Conservation (phyloP, 1,139 yeast genomes). For the Kluyveromyces marxianus region DNA sequence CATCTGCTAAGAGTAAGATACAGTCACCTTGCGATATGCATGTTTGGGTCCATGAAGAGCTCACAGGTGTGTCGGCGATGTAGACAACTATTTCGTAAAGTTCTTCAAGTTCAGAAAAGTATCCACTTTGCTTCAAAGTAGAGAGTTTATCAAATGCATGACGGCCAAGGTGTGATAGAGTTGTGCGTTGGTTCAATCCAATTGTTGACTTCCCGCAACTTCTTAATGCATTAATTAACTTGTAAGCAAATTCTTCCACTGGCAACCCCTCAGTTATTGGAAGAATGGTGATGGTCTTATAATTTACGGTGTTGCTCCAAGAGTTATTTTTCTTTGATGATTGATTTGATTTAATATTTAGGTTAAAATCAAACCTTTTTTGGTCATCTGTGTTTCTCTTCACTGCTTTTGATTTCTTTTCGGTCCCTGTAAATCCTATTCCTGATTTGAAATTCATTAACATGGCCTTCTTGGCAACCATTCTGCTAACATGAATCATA, state of each 20-base stretch:
- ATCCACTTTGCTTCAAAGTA: conserved; percentile 76
- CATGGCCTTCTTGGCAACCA: conserved; percentile 68
- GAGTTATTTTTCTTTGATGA: conserved; percentile 24
- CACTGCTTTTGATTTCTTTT: conserved; percentile 11
- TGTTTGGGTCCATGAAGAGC: conserved; percentile 84
- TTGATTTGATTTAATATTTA: conserved; percentile 16
- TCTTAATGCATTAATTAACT: conserved; percentile 60
- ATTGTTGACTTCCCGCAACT: conserved; percentile 68
- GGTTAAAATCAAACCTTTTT: conserved; percentile 18
- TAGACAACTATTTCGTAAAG: conserved; percentile 79
- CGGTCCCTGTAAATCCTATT: conserved; percentile 10
- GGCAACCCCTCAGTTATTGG: conserved; percentile 81
- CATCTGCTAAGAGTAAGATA: conserved; percentile 62
- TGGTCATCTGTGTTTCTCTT: conserved; percentile 6
- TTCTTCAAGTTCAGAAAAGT: conserved; percentile 87
- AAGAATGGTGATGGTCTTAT: conserved; percentile 75
- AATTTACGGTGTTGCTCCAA: conserved; percentile 33
- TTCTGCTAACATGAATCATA: conserved; percentile 81
- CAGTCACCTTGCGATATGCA: conserved; percentile 96
- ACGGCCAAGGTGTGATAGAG: conserved; percentile 74
- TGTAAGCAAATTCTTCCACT: conserved; percentile 74
- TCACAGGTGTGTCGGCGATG: conserved; percentile 77
- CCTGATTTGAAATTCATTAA: conserved; percentile 8
- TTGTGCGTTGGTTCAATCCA: conserved; percentile 73
- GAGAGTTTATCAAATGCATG: conserved; percentile 92